phyloP scores from a whole-genome alignment of 768 basidiomycete species.

The Suillus occidentalis region DNA sequence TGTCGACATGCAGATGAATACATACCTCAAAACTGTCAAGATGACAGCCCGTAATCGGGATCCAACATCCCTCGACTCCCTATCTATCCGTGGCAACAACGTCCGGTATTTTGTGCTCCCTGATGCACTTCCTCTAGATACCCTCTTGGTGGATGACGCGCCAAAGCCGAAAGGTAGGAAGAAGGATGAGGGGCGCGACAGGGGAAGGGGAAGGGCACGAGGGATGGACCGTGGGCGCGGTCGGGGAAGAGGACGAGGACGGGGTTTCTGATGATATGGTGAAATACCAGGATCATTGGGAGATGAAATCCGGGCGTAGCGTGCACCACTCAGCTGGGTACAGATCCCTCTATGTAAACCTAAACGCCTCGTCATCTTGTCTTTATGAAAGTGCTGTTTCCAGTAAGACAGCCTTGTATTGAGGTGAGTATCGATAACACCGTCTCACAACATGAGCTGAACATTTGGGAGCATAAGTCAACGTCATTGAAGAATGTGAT shows the following conservation, averaged over 20 bases:
- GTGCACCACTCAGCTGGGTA: neutral
- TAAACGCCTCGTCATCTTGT: neutral
- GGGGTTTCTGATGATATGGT: conserved; percentile 35
- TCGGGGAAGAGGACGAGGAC: conserved; percentile 50
- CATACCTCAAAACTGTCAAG: conserved; percentile 96
- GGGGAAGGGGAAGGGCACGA: conserved; percentile 57
- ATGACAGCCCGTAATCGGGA: conserved; percentile 92
- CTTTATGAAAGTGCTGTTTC: neutral
- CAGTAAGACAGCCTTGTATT: neutral
- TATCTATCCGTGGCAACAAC: conserved; percentile 96
- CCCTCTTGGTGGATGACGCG: conserved; percentile 94
- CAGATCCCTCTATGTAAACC: neutral
- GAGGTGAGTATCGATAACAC: neutral
- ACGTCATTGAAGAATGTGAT: neutral
- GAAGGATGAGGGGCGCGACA: conserved; percentile 78
- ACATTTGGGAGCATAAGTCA: neutral
- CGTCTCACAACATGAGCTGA: neutral
- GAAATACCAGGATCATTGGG: neutral
- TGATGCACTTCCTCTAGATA: conserved; percentile 94
- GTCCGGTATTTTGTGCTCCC: conserved; percentile 98
- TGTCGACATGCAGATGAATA: conserved; percentile 99
- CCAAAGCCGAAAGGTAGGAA: conserved; percentile 93
- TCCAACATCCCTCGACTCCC: conserved; percentile 79
- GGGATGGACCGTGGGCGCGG: conserved; percentile 53
- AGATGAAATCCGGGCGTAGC: neutral